These are phyloP conservation scores for Clarireedia hainanense DNA, from an alignment of 2,329 filamentous ascomycete genomes.

Conservation along the genomic window DNA sequence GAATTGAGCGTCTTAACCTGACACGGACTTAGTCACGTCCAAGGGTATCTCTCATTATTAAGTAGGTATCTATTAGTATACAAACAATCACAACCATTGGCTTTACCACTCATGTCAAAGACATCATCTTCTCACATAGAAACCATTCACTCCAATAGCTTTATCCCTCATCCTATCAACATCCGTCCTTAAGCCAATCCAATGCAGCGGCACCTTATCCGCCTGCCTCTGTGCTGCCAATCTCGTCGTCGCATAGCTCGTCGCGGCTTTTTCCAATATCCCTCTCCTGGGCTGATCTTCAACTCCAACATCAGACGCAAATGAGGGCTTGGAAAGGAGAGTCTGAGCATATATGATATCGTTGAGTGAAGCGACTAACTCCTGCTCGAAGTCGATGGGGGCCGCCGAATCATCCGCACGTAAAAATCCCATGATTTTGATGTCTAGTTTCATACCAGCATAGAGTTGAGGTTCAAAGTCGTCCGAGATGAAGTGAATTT, in stretches of 20 bases:
- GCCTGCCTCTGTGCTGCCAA: conserved; percentile 45
- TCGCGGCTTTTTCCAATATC: conserved; percentile 31
- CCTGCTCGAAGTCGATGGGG: conserved; percentile 29
- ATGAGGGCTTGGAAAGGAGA: conserved; percentile 33
- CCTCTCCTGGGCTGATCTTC: conserved; percentile 33
- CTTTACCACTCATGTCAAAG: too few species aligned
- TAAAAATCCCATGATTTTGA: conserved; percentile 55
- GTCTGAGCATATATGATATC: conserved; percentile 32
- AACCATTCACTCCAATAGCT: conserved; percentile 27
- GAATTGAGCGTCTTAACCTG: too few species aligned
- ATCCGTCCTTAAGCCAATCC: conserved; percentile 48
- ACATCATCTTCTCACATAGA: conserved; percentile 29
- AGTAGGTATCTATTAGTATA: too few species aligned
- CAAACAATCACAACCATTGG: too few species aligned
- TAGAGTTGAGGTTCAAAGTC: conserved; percentile 36
- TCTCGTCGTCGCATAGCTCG: conserved; percentile 41
- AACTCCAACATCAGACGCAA: conserved; percentile 28
- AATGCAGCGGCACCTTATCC: conserved; percentile 51
- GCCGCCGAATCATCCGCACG: conserved; percentile 31
- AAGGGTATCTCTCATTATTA: too few species aligned
- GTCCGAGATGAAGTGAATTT: conserved; percentile 46
- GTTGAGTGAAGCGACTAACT: conserved; percentile 31
- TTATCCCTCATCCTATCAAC: conserved; percentile 41
- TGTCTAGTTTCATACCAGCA: conserved; percentile 37
- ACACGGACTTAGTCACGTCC: too few species aligned